Conservation (phyloP, 2,329 filamentous ascomycete genomes). For the Aureobasidium namibiae region DNA sequence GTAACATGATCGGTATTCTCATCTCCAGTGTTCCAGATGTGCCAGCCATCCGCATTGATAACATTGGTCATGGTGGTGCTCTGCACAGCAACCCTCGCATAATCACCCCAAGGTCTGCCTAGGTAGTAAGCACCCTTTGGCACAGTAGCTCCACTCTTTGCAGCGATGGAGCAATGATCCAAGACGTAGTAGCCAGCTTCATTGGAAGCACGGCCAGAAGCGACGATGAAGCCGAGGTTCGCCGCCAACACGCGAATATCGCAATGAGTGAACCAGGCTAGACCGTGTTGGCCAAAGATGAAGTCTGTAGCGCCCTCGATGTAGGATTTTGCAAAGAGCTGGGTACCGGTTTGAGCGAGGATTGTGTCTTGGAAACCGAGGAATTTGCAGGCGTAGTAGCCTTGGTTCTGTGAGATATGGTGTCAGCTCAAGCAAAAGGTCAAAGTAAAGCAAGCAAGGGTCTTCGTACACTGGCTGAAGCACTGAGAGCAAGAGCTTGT, state of each 20-base stretch:
- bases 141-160: slow-evolving; percentile 32
- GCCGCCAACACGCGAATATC: slow-evolving; percentile 40
- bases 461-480: slow-evolving; percentile 32
- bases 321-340: slow-evolving; percentile 48
- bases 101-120: slow-evolving; percentile 46
- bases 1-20: slow-evolving; percentile 44
- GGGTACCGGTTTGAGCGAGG: slow-evolving; percentile 41
- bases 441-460: too few relatives aligned
- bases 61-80: slow-evolving; percentile 44
- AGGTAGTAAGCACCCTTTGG: slow-evolving; percentile 38
- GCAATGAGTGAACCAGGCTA: slow-evolving; percentile 44
- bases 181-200: slow-evolving; percentile 47
- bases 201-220: slow-evolving; percentile 32
- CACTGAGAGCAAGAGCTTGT: slow-evolving; percentile 47
- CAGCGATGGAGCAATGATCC: slow-evolving; percentile 43
- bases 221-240: slow-evolving; percentile 37
- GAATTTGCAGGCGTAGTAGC: slow-evolving; percentile 50
- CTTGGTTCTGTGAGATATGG: slow-evolving; percentile 35
- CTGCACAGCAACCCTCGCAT: slow-evolving; percentile 46
- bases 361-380: slow-evolving; percentile 52
- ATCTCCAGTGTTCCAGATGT: slow-evolving; percentile 43
- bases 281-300: slow-evolving; percentile 48
- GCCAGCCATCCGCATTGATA: slow-evolving; percentile 54
- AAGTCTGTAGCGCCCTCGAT: slow-evolving; percentile 54
- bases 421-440: not conserved